Conservation (phyloP, 2,329 filamentous ascomycete genomes). For the Xylariales sp. region DNA sequence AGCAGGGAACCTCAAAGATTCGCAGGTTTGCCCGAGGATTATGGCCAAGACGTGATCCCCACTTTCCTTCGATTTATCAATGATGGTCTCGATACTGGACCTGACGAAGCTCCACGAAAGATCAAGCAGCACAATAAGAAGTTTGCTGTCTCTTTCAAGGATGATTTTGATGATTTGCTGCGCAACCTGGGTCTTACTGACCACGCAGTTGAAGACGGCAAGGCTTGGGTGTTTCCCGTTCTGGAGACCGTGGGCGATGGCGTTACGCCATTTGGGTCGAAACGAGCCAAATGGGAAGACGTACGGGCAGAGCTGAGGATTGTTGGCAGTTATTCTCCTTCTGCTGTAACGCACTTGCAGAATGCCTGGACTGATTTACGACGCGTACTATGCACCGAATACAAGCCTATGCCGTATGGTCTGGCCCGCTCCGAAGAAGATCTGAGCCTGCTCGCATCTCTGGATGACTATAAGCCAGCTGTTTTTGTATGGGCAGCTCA, state of each 20-base stretch:
- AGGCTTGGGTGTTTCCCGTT: slow-evolving; percentile 28
- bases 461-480: slow-evolving; percentile 16
- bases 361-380: slow-evolving; percentile 1
- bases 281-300: slow-evolving; percentile 25
- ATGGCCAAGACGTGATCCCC: slow-evolving; percentile 32
- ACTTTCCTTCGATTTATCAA: slow-evolving; percentile 49
- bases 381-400: slow-evolving; percentile 18
- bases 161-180: slow-evolving; percentile 45
- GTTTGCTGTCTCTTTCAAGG: slow-evolving; percentile 49
- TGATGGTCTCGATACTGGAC: slow-evolving; percentile 38
- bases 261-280: slow-evolving; percentile 28
- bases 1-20: slow-evolving; percentile 45
- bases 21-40: slow-evolving; percentile 34
- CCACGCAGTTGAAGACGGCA: slow-evolving; percentile 28
- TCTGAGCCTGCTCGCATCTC: slow-evolving; percentile 19
- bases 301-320: slow-evolving; percentile 17
- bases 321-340: slow-evolving; percentile 6
- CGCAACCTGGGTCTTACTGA: slow-evolving; percentile 41
- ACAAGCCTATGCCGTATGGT: not conserved
- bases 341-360: not conserved
- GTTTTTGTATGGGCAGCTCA: slow-evolving; percentile 23
- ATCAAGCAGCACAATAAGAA: slow-evolving; percentile 55
- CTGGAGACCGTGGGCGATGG: slow-evolving; percentile 28
- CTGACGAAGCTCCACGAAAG: slow-evolving; percentile 28
- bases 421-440: slow-evolving; percentile 11